Evolutionary conservation across 148 eudicot genomes (phyloP), one percentile per base, ranked within the genome.

Genomic region (Rhododendron williamsianum): DNA sequence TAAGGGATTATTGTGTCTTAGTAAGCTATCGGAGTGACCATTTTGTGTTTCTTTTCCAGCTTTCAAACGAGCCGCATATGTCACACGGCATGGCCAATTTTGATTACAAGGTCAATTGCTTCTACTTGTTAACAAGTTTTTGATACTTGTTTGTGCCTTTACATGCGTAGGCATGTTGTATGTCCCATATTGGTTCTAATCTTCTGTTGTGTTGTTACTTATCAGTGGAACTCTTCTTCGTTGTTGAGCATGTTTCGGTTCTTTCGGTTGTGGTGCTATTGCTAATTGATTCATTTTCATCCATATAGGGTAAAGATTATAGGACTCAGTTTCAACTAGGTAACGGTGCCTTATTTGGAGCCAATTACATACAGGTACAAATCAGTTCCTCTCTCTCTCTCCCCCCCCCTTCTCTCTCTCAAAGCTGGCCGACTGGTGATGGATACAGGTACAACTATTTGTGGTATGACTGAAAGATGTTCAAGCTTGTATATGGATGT

Each of bases 331-430:
- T 94, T 78, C 98, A 95, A 88, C 81, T 95, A 38, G 98, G 98
- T 1, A 95, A 88, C 84, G 98, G 98, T 82, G 91, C 92, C 72
- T 90, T 95, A 72, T 18, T 93, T 60, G 97, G 94, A 80, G 97
- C 92, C 72, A 95, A 87, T 91, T 95, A 95, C 91, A 95, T 95
- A 79, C 98, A 95, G 98, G 98, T 94, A 88, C 84, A 79, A 48
- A 73, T 19, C 10, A 27, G 15, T 52, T 41, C 11, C 23, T 7
- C 65, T 8, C 65, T 16, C 65, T 16, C 41, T 25, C 54, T 4
- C 25, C 16, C 45, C 19, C 54, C 27, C n/a, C 16, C 51, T 78
- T 9, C 78, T 49, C 45, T 18, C 38, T 35, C 13, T 21, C 36
- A 4, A 11, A 1, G 72, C 12, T 15, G 43, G 27, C n/a, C 49